phyloP scores from a whole-genome alignment of 2,329 filamentous ascomycete species.

The Diaporthe amygdali region DNA sequence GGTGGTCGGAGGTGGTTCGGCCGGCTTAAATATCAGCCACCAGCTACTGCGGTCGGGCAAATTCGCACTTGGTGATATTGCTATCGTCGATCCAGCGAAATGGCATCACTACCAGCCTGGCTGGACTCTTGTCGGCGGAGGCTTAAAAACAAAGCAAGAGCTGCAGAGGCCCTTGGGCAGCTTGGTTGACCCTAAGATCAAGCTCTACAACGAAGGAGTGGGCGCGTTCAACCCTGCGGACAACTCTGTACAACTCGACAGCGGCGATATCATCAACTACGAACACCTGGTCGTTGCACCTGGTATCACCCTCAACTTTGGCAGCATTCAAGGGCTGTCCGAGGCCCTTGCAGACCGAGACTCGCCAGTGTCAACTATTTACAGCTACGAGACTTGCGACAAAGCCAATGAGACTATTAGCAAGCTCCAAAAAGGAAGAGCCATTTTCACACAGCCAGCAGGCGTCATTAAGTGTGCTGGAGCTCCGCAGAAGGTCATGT shows the following conservation, averaged over 20 bases:
- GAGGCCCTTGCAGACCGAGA: constrained; percentile 38
- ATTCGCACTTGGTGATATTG: constrained; percentile 39
- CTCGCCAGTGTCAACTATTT: constrained; percentile 42
- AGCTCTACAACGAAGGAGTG: constrained; percentile 40
- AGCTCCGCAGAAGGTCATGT: constrained; percentile 45
- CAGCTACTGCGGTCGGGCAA: constrained; percentile 29
- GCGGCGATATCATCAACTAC: constrained; percentile 40
- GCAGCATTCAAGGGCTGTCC: constrained; percentile 38
- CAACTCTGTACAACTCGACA: constrained; percentile 39
- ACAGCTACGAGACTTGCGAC: constrained; percentile 39
- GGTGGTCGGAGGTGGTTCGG: constrained; percentile 31
- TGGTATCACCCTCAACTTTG: constrained; percentile 41
- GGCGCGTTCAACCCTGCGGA: constrained; percentile 40
- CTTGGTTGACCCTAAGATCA: constrained; percentile 39
- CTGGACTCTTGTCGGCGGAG: constrained; percentile 44
- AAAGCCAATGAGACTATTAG: constrained; percentile 41
- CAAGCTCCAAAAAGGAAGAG: constrained; percentile 38
- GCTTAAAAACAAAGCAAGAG: constrained; percentile 35
- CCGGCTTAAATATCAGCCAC: constrained; percentile 28
- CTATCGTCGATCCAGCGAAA: constrained; percentile 40
- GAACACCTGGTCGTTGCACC: constrained; percentile 44
- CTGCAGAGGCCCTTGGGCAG: constrained; percentile 35
- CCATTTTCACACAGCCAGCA: constrained; percentile 45
- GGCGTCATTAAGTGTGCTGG: constrained; percentile 45
- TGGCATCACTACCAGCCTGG: constrained; percentile 41